Conservation (phyloP, 495 filamentous ascomycete genomes). For the Hypoxylon fragiforme region DNA sequence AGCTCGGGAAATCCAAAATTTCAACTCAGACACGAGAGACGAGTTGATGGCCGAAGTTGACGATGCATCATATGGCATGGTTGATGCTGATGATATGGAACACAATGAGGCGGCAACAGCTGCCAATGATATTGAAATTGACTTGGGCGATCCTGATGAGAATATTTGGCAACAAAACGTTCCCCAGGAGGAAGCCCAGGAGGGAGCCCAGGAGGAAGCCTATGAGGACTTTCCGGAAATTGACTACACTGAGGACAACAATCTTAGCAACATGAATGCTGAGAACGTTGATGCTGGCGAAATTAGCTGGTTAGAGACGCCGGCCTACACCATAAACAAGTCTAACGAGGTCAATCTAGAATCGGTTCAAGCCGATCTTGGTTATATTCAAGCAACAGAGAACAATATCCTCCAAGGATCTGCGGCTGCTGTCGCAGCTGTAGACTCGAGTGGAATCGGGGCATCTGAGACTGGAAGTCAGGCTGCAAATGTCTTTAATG, state of each 20-base stretch:
- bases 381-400: background rate
- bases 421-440: background rate
- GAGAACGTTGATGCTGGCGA: constrained; percentile 10
- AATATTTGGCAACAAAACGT: constrained; percentile 31
- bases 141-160: constrained; percentile 30
- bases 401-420: background rate
- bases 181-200: constrained; percentile 25
- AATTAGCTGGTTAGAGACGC: constrained; percentile 37
- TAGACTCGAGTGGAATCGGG: constrained; percentile 12
- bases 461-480: background rate
- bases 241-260: constrained; percentile 23
- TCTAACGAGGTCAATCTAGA: background rate
- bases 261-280: constrained; percentile 21
- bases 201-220: constrained; percentile 29
- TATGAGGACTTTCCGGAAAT: constrained; percentile 39
- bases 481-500: constrained; percentile 1
- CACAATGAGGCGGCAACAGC: constrained; percentile 24
- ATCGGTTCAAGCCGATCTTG: constrained; percentile 1
- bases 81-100: constrained; percentile 45
- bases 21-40: constrained; percentile 39
- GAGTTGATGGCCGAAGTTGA: constrained; percentile 56
- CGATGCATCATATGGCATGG: constrained; percentile 42
- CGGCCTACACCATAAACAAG: constrained; percentile 6
- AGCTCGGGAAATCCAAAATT: constrained; percentile 31
- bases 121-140: constrained; percentile 37